Percentiles rank a stretch among this genome's conserved stretches.
These are phyloP conservation scores for Fusarium sp. DNA, from an alignment of 2,329 filamentous ascomycete species.

Conservation along the genomic window DNA sequence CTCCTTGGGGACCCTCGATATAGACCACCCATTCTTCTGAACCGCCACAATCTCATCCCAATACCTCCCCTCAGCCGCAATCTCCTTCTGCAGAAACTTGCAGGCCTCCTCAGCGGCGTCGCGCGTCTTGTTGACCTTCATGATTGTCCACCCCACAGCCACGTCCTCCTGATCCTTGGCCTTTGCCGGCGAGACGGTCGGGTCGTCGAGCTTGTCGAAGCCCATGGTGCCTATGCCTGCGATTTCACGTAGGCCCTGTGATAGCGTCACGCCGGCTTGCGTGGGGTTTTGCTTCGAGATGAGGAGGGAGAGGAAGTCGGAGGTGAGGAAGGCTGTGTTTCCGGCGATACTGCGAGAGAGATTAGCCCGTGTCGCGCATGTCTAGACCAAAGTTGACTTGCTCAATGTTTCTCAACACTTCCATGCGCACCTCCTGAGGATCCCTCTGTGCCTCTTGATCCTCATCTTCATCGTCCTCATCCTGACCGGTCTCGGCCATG, in stretches of 20 bases:
- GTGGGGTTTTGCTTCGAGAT: conserved; percentile 84
- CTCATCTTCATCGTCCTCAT: conserved; percentile 53
- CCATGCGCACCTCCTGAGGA: conserved; percentile 63
- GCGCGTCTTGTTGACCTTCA: conserved; percentile 80
- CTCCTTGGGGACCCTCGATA: conserved; percentile 82
- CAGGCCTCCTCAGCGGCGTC: conserved; percentile 80
- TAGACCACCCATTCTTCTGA: conserved; percentile 86
- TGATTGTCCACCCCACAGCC: conserved; percentile 79
- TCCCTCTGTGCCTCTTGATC: conserved; percentile 59
- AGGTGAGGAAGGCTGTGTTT: conserved; percentile 74
- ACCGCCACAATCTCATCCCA: conserved; percentile 89
- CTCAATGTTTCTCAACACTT: conserved; percentile 70
- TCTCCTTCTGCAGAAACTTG: conserved; percentile 78
- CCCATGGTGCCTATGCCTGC: conserved; percentile 82
- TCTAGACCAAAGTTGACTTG: conserved; percentile 48
- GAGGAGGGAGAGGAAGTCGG: conserved; percentile 87
- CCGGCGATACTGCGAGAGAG: conserved; percentile 48
- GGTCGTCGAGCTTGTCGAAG: conserved; percentile 71
- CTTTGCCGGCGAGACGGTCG: conserved; percentile 67
- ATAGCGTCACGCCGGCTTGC: conserved; percentile 77
- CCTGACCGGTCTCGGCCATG: conserved; percentile 60
- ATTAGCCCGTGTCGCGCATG: background rate
- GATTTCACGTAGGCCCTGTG: conserved; percentile 74
- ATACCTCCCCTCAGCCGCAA: conserved; percentile 83
- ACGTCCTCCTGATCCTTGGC: conserved; percentile 68